Percentiles rank a stretch among this genome's conserved stretches.
Evolutionary conservation across 768 basidiomycete genomes (phyloP).

Genomic region (Punctularia strigosozonata): DNA sequence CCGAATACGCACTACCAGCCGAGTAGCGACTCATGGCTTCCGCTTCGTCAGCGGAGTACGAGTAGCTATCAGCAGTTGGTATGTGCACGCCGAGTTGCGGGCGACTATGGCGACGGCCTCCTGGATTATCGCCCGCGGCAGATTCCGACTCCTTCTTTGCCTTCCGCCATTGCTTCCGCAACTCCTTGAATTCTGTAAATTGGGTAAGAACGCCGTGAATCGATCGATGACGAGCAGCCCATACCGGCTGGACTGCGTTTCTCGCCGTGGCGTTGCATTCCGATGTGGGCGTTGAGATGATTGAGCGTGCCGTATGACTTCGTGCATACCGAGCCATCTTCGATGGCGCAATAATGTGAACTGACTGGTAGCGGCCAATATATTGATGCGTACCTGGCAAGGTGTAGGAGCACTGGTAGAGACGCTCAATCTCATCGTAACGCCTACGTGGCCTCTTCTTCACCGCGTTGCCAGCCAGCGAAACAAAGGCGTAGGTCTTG

Average conservation of each 20-base stretch:
- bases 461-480: conserved; percentile 69
- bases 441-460: conserved; percentile 77
- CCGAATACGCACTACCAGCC: not conserved
- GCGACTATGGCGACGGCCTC: conserved; percentile 17
- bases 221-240: conserved; percentile 17
- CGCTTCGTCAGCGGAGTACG: not conserved
- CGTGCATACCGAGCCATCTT: conserved; percentile 28
- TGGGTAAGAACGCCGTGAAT: no score
- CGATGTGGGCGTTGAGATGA: conserved; percentile 95
- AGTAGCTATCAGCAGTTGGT: not conserved
- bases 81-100: not conserved
- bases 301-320: conserved; percentile 93
- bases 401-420: conserved; percentile 71
- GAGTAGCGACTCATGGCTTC: not conserved
- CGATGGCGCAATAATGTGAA: conserved; percentile 5
- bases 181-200: conserved; percentile 87
- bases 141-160: conserved; percentile 91
- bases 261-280: conserved; percentile 92
- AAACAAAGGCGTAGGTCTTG: conserved; percentile 79
- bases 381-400: no score
- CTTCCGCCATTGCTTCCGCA: conserved; percentile 93
- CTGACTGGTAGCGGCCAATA: no score
- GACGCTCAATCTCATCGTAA: conserved; percentile 91
- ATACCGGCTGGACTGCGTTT: conserved; percentile 86
- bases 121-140: no score